Evolutionary conservation across 352 stramenopile genomes (phyloP).

Genomic region (Globisporangium camurandrum): DNA sequence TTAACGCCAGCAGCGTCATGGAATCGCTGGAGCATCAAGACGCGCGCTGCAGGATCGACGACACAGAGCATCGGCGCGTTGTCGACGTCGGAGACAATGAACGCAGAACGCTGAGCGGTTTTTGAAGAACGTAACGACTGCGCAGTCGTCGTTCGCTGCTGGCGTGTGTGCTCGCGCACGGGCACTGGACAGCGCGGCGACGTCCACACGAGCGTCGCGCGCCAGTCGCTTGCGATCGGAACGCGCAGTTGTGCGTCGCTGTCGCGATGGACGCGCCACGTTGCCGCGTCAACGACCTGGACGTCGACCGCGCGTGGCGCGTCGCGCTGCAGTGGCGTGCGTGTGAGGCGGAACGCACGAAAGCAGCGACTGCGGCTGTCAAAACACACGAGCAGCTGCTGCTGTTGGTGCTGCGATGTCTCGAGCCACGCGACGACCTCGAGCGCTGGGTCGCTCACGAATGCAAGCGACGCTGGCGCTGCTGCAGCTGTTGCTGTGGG

Average conservation of each 20-base stretch:
- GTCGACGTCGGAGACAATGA: slow-evolving; percentile 25
- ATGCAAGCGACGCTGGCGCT: slow-evolving; percentile 5
- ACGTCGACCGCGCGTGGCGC: too few species aligned
- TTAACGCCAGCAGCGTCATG: background rate
- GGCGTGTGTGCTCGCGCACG: too few species aligned
- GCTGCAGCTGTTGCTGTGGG: background rate
- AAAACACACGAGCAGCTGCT: slow-evolving; percentile 47
- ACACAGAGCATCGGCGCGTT: slow-evolving; percentile 28
- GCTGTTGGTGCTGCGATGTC: slow-evolving; percentile 19
- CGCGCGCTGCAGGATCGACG: slow-evolving; percentile 27
- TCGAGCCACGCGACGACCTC: slow-evolving; percentile 39
- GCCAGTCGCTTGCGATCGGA: slow-evolving; percentile 39
- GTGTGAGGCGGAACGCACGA: slow-evolving; percentile 35
- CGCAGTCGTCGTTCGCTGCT: too few species aligned
- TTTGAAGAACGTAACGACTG: too few species aligned
- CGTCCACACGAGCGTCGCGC: slow-evolving; percentile 21
- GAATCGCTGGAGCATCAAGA: slow-evolving; percentile 28
- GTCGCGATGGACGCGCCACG: slow-evolving; percentile 28
- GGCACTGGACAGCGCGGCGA: too few species aligned
- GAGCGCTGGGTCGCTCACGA: slow-evolving; percentile 47
- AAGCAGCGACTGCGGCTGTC: slow-evolving; percentile 42
- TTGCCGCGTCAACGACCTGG: slow-evolving; percentile 29
- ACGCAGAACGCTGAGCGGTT: slow-evolving; percentile 17
- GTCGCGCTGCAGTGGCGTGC: slow-evolving; percentile 2
- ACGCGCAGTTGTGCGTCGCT: slow-evolving; percentile 14